Conservation (phyloP, 495 filamentous ascomycete species). For the Xylaria flabelliformis region DNA sequence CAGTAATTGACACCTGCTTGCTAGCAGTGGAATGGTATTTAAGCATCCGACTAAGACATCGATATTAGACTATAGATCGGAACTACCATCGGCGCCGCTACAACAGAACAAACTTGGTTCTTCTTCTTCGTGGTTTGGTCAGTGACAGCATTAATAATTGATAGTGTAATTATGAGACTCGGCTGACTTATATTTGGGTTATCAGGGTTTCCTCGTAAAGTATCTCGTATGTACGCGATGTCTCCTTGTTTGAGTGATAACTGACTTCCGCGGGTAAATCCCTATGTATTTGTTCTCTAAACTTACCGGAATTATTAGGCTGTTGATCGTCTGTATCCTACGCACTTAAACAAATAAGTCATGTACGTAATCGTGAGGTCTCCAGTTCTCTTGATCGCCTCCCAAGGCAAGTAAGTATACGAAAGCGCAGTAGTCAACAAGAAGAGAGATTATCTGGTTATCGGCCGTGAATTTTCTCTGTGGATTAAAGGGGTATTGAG, state of each 20-base stretch:
- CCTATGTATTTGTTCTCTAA: not conserved
- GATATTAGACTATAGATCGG: too few relatives aligned
- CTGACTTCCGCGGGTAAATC: not conserved
- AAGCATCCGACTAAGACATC: too few relatives aligned
- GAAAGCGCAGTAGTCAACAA: not conserved
- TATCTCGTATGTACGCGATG: too few relatives aligned
- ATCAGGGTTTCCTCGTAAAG: too few relatives aligned
- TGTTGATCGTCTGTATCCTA: not conserved
- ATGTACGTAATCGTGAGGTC: not conserved
- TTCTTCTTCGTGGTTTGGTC: too few relatives aligned
- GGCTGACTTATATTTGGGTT: too few relatives aligned
- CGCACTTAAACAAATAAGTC: not conserved
- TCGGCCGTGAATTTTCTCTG: not conserved
- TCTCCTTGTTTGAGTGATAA: not conserved
- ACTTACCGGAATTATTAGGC: not conserved
- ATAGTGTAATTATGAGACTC: too few relatives aligned
- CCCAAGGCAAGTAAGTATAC: not conserved
- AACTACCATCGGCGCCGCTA: too few relatives aligned
- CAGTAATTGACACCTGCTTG: too few relatives aligned
- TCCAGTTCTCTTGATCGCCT: not conserved
- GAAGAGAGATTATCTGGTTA: not conserved
- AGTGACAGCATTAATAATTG: too few relatives aligned
- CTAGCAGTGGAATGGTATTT: too few relatives aligned
- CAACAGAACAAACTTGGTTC: too few relatives aligned
- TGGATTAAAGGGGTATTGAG: not conserved